Evolutionary conservation across 768 basidiomycete species (phyloP), one percentile per base, ranked within the genome.

Genomic region (Auricularia sp.): DNA sequence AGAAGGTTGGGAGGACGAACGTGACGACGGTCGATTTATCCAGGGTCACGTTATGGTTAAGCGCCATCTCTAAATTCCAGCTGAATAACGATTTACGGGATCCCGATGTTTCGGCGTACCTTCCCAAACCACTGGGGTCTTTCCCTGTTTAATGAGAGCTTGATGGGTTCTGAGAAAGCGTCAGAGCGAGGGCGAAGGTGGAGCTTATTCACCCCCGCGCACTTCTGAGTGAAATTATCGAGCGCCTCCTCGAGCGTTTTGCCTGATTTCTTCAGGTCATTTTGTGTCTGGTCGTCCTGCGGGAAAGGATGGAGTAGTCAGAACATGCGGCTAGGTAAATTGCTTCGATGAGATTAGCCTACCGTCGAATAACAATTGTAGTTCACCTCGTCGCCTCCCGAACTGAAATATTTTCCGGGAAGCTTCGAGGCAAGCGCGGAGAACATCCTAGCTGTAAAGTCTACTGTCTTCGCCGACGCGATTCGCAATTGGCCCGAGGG

Each of bases 111-210:
- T 56, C 10, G 12, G 29, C 33, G 21, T 59, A 59, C 56, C 56
- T 65, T 79, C 74, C 78, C 77, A 78, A 0, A 78, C 76, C 2
- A 78, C 68, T 0, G 77, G 74, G 1, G 70, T 74, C 66, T 76
- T 77, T 3, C 71, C 72, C 4, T 51, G 47, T 51, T 21, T 51
- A 0, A 21, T 21, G 6, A 51, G 21, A 6, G 47, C 47, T 21
- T 16, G 14, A 51, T 51, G 47, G 1, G 47, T 51, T 18, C 47
- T 51, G 21, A 8, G 21, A 6, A 51, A 51, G 5, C 12, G 12
- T 42, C 11, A 14, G 16, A 51, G 10, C 47, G 1, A 18, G 11
- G 8, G 47, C 47, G 29, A 29, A 51, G 2, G 18, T 6, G 10
- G 18, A 18, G 21, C 5, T 14, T 7, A 42, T 1, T 51, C 1